Base-by-base conservation (phyloP, 1,139 yeast species). In the Arxiozyma bovina region DNA sequence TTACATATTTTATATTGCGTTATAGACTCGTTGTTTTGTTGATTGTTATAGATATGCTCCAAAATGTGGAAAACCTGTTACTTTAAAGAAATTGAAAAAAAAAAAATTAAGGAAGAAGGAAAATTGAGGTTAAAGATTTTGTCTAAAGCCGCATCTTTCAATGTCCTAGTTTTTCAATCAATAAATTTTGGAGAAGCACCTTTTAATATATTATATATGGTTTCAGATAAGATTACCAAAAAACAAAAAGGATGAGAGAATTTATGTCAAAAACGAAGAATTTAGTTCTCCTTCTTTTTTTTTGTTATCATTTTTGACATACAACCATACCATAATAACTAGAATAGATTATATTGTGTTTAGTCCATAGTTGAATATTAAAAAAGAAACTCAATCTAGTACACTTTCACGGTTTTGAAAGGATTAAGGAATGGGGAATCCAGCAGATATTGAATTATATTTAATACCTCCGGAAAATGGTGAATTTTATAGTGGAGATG, bases 381-480 rank as follows among this genome's bases (percentile, higher is more conserved):
- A 17, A 34, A 34, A 15, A 12, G 6, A 12, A 34, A 12, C 17
- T 15, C 40, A 15, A 34, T 34, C n/a, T 2, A 15, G 4, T 34
- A 3, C 12, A 15, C n/a, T 3, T 34, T 34, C 12, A 34, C 40
- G 11, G 40, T 34, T 34, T 34, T 34, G n/a, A 34, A 34, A 15
- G 40, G 11, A 23, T n/a, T 17, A 45, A 25, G 17, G 7, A 42
- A 66, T 66, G 69, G 60, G 63, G 18, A 62, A 67, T 11, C 34
- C 53, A 22, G 44, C 52, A n/a, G 59, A 55, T 22, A 53, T 65
- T 3, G 54, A 58, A 34, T 40, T 66, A 42, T 45, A 41, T 4
- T 50, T 65, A n/a, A 54, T 58, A 42, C 65, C 65, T 17, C 70
- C 70, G 5, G 45, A 51, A 15, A 67, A 67, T 57, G 61, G 61